A percentile compares a stretch with the other conserved stretches of the same genome.
phyloP scores from a whole-genome alignment of 139 green algal genomes.

The Astrephomene gubernaculifera region DNA sequence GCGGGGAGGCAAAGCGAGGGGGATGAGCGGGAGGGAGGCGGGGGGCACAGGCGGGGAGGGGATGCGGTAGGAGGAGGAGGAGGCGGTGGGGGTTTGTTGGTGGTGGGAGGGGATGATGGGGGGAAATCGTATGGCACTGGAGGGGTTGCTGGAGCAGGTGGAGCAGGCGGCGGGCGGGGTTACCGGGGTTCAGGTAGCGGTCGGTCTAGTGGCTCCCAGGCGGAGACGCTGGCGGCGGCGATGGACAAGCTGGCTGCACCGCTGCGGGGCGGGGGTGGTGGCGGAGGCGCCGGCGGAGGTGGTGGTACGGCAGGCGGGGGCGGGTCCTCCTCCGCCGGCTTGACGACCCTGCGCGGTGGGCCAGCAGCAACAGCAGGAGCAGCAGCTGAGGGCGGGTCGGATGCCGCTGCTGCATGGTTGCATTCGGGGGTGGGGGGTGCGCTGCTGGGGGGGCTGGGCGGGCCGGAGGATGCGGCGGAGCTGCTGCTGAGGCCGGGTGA shows the following conservation, averaged over 20 bases:
- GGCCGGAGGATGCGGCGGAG: neutral
- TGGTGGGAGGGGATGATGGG: too few relatives aligned
- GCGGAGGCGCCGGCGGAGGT: neutral
- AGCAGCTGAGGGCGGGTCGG: neutral
- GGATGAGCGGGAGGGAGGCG: neutral
- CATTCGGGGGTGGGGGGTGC: slow-evolving; percentile 9
- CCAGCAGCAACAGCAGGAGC: too few relatives aligned
- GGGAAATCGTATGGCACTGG: too few relatives aligned
- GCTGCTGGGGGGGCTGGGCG: slow-evolving; percentile 34
- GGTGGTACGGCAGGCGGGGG: neutral
- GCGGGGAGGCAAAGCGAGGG: neutral
- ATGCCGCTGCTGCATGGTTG: too few relatives aligned
- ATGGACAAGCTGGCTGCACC: slow-evolving; percentile 30
- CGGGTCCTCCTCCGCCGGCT: neutral
- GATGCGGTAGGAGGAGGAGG: neutral
- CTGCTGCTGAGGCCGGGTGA: slow-evolving; percentile 29
- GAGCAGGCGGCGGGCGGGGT: too few relatives aligned
- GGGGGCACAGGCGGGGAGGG: neutral
- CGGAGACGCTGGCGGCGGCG: slow-evolving; percentile 30
- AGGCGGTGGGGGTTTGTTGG: too few relatives aligned
- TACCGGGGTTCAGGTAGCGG: too few relatives aligned
- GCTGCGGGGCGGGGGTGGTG: neutral
- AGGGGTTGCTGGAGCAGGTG: too few relatives aligned
- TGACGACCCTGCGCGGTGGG: too few relatives aligned
- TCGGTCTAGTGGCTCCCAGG: too few relatives aligned